Evolutionary conservation across 768 basidiomycete species (phyloP), one percentile per base, ranked within the genome.

Genomic region (Tubosaeta brunneosetosa): DNA sequence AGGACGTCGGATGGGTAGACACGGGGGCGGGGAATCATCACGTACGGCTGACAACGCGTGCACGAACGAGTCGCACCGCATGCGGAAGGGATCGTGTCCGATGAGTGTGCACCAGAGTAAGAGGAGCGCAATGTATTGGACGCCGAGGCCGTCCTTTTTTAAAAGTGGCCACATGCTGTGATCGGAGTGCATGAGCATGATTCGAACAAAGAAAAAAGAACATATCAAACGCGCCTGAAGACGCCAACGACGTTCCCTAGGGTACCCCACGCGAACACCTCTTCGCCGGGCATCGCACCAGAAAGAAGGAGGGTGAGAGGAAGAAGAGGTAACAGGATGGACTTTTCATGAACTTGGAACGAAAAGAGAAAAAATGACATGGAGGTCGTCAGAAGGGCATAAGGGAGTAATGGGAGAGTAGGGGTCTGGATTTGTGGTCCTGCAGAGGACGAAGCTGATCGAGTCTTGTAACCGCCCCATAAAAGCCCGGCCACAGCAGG

Each of bases 311-410:
- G 74, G 0, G 86, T 90, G 27, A 94, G 73, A 0, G 94, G 94
- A 57, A 97, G 68, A 19, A 98, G 74, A 3, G 94, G 92, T 1
- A 97, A 64, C 16, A 97, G 66, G 37, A 97, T 89, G 3, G 87
- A 86, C 75, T 97, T 97, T 69, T 97, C 94, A 68, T 97, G 94
- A 36, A 94, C 94, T 63, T 97, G 94, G 70, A 95, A 95, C 6
- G 93, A 94, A 74, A 95, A 94, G 31, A 97, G 75, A 73, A 95
- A 97, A 78, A 97, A 97, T 9, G 93, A 88, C 76, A 97, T 80
- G 0, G 90, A 88, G 1, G 83, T 85, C 7, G 82, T 84, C 55
- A 93, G 78, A 26, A 97, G 75, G 3, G 88, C 84, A 58, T 90
- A 88, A 0, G 88, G 88, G 4, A 97, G 76, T 2, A 98, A 73